Evolutionary conservation across 352 stramenopile genomes (phyloP).

Genomic region (Phytophthora uliginosa): DNA sequence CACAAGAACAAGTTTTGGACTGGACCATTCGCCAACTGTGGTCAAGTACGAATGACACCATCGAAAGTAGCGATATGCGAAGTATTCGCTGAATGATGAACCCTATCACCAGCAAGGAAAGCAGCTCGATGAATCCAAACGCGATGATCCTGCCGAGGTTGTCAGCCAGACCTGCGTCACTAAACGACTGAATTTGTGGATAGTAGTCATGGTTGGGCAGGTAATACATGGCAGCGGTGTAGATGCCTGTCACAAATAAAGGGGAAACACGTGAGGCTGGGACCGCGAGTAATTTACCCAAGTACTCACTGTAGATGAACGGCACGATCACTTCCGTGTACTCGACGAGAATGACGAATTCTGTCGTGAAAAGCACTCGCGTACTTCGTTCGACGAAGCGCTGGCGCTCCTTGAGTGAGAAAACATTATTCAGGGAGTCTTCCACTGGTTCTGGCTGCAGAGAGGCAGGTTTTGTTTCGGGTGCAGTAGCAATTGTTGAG

Average conservation of each 20-base stretch:
- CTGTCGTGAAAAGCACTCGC: conserved; percentile 34
- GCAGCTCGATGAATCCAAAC: conserved; percentile 35
- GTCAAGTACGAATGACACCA: conserved; percentile 50
- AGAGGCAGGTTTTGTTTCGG: neutral
- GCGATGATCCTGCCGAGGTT: conserved; percentile 37
- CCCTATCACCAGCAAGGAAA: conserved; percentile 18
- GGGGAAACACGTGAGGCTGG: neutral
- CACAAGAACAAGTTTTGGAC: conserved; percentile 48
- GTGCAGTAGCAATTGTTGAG: neutral
- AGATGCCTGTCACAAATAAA: conserved; percentile 23
- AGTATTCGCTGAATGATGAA: conserved; percentile 27
- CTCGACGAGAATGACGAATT: conserved; percentile 41
- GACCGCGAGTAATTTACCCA: neutral
- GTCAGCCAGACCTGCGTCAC: neutral
- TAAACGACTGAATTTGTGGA: conserved; percentile 32
- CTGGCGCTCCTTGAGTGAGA: conserved; percentile 10
- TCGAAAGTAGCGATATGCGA: conserved; percentile 22
- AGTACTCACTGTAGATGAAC: conserved; percentile 36
- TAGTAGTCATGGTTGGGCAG: conserved; percentile 40
- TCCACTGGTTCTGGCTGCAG: neutral
- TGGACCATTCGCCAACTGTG: conserved; percentile 42
- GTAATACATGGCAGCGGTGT: conserved; percentile 36
- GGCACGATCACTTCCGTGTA: conserved; percentile 46
- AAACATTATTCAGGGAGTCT: neutral
- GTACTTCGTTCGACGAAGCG: conserved; percentile 18